These are phyloP conservation scores for Starmera quercuum DNA, from an alignment of 805 yeast genomes.

Conservation along the genomic window DNA sequence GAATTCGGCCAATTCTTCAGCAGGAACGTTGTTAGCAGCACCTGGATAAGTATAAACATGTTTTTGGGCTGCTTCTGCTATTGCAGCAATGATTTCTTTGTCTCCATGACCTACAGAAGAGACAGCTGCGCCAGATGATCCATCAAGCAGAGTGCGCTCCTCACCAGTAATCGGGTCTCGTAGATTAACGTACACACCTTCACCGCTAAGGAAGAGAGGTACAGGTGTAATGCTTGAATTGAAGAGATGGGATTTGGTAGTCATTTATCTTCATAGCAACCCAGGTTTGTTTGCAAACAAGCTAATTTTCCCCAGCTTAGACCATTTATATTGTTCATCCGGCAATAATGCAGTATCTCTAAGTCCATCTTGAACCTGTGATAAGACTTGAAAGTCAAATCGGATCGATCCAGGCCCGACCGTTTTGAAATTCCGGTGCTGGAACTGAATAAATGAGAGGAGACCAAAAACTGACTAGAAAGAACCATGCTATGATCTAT, in stretches of 20 bases:
- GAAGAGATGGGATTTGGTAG: neutral
- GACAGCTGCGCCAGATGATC: constrained; percentile 45
- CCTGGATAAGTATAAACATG: constrained; percentile 29
- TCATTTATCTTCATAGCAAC: too few relatives aligned
- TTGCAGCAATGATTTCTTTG: constrained; percentile 30
- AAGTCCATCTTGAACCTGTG: too few relatives aligned
- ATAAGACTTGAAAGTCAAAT: too few relatives aligned
- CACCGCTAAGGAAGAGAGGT: constrained; percentile 27
- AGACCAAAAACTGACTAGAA: too few relatives aligned
- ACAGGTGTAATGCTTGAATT: constrained; percentile 1
- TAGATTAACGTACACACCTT: constrained; percentile 28
- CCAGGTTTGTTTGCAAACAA: too few relatives aligned
- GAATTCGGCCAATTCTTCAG: constrained; percentile 34
- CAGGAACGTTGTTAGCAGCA: constrained; percentile 23
- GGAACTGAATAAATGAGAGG: too few relatives aligned
- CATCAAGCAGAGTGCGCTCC: constrained; percentile 28
- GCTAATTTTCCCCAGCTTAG: too few relatives aligned
- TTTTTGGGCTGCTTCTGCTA: constrained; percentile 29
- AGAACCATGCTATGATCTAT: too few relatives aligned
- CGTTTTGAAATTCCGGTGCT: too few relatives aligned
- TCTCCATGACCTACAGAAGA: constrained; percentile 40
- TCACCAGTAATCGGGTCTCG: constrained; percentile 28
- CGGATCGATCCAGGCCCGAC: too few relatives aligned
- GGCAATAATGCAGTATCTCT: too few relatives aligned
- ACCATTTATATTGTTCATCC: too few relatives aligned